Evolutionary conservation across 306 rosid species (phyloP).

Genomic region (Rosa rugosa): DNA sequence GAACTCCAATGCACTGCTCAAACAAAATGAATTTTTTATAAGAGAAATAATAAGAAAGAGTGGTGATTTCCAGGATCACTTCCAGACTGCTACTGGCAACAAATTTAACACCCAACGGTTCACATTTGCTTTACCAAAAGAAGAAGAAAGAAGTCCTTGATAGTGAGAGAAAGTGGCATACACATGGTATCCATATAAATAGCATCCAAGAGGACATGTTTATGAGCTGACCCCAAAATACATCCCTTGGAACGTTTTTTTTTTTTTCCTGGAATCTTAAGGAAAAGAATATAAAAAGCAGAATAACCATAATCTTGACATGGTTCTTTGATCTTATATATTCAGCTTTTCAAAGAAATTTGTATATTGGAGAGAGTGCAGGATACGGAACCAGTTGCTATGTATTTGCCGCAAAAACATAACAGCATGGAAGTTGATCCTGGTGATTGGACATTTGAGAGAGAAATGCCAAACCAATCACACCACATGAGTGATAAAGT

Average conservation of each 20-base stretch:
- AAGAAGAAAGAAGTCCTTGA: neutral
- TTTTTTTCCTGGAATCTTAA: neutral
- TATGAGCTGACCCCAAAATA: neutral
- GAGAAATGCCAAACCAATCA: slow-evolving; percentile 21
- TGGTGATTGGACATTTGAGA: neutral
- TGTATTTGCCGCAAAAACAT: slow-evolving; percentile 27
- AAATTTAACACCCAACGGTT: neutral
- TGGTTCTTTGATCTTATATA: neutral
- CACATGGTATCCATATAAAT: neutral
- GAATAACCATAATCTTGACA: neutral
- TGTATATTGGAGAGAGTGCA: neutral
- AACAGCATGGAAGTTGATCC: slow-evolving; percentile 42
- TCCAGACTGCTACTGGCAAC: neutral
- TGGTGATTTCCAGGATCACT: slow-evolving; percentile 11
- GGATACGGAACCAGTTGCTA: slow-evolving; percentile 2
- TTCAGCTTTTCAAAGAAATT: neutral
- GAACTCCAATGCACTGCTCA: slow-evolving; percentile 86
- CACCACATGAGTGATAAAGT: slow-evolving; percentile 6
- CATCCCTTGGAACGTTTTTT: too few relatives aligned
- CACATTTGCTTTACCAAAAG: neutral
- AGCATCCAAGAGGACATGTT: neutral
- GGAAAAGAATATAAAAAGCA: neutral
- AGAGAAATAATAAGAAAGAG: neutral
- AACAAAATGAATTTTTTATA: slow-evolving; percentile 35
- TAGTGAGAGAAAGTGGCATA: too few relatives aligned